Evolutionary conservation across 176 grass and related monocot species (phyloP).

Genomic region (Areca catechu): DNA sequence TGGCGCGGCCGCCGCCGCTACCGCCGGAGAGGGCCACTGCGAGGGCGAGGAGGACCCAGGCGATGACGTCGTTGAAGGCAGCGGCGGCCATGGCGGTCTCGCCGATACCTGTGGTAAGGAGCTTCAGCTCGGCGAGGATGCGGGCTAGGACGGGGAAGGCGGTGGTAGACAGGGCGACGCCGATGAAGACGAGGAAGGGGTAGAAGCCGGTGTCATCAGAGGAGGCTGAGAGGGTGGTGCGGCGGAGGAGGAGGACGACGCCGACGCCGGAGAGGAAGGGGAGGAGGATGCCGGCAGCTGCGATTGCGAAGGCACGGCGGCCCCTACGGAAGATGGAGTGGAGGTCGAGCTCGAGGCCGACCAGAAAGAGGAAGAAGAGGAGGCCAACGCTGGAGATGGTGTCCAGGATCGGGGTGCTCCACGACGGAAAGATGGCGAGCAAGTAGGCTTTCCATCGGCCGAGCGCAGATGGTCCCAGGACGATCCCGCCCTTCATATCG

Average conservation of each 20-base stretch:
- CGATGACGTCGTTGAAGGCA: neutral
- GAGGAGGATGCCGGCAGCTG: neutral
- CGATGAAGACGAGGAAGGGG: slow-evolving; percentile 6
- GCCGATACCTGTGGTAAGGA: neutral
- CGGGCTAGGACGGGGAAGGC: slow-evolving; percentile 2
- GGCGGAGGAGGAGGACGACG: neutral
- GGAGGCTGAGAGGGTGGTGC: neutral
- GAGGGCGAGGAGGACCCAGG: neutral
- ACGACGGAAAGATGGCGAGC: neutral
- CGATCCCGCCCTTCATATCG: neutral
- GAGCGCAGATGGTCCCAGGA: slow-evolving; percentile 1
- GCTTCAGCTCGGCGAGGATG: slow-evolving; percentile 2
- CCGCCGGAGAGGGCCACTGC: neutral
- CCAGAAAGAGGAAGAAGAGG: slow-evolving; percentile 11
- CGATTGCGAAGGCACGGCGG: slow-evolving; percentile 4
- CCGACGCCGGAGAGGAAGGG: slow-evolving; percentile 1
- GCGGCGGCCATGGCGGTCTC: neutral
- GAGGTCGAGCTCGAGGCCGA: slow-evolving; percentile 15
- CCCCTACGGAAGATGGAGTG: neutral
- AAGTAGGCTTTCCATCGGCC: slow-evolving; percentile 3
- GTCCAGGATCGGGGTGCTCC: slow-evolving; percentile 1
- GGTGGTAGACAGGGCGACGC: neutral
- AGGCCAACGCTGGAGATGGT: slow-evolving; percentile 12
- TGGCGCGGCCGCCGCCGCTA: neutral
- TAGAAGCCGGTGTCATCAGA: neutral